phyloP scores from a whole-genome alignment of 805 yeast genomes.

The Candida ortonii region DNA sequence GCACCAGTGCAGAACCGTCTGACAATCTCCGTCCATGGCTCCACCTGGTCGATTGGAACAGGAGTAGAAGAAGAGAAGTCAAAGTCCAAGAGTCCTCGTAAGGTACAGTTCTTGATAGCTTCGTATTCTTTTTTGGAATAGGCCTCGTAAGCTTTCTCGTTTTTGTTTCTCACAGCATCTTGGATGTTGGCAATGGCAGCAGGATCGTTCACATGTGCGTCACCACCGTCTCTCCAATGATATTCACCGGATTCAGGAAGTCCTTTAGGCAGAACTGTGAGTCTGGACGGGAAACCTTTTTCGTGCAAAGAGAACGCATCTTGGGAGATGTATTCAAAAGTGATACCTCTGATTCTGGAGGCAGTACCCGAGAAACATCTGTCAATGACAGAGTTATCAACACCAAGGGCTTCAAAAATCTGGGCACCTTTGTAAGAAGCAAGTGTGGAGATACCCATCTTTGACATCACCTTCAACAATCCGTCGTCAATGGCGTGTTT shows the following conservation, averaged over 20 bases:
- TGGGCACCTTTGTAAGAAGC: slow-evolving; percentile 99
- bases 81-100: slow-evolving; percentile 90
- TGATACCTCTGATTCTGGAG: slow-evolving; percentile 91
- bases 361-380: slow-evolving; percentile 97
- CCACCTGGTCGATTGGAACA: slow-evolving; percentile 95
- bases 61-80: slow-evolving; percentile 69
- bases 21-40: slow-evolving; percentile 99
- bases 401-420: slow-evolving; percentile 94
- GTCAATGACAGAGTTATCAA: slow-evolving; percentile 92
- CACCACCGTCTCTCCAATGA: slow-evolving; percentile 99
- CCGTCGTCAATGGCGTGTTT: slow-evolving; percentile 86
- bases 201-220: slow-evolving; percentile 91
- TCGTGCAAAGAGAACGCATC: slow-evolving; percentile 94
- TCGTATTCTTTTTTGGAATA: slow-evolving; percentile 88
- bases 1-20: slow-evolving; percentile 99
- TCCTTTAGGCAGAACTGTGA: slow-evolving; percentile 64
- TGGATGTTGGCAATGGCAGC: slow-evolving; percentile 92
- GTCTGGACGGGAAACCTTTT: slow-evolving; percentile 82
- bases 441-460: slow-evolving; percentile 98
- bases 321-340: slow-evolving; percentile 93
- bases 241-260: slow-evolving; percentile 96
- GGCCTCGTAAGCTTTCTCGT: slow-evolving; percentile 87
- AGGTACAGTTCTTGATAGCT: slow-evolving; percentile 87
- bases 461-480: slow-evolving; percentile 94
- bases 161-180: slow-evolving; percentile 97